Evolutionary conservation across 2,329 filamentous ascomycete species (phyloP), one percentile per base, ranked within the genome.

Genomic region (Zasmidium cellare): DNA sequence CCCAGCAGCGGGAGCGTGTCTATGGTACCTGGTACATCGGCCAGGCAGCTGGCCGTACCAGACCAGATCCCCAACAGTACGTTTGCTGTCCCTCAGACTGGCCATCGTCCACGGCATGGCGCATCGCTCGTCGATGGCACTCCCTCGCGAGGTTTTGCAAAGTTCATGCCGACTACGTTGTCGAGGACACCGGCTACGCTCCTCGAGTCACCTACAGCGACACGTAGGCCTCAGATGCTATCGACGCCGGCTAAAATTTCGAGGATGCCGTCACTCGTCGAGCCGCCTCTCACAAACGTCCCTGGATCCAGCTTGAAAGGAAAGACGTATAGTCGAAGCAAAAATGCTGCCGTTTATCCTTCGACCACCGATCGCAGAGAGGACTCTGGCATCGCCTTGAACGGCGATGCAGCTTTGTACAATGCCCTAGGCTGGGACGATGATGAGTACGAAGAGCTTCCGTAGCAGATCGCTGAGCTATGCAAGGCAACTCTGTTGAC

Each of bases 341-440:
- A 52, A 28, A 35, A 56, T 47, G 14, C 20, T 20, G 12, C 35
- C 18, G 50, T 55, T 20, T 58, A 49, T 19, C 46, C 48, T 18
- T 46, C 44, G 56, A 57, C 45, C 48, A 7, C 38, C 46, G 45
- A 50, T 11, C 38, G 44, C 25, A 44, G 44, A 19, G 55, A 61
- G 6, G 58, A 59, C 46, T 58, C 44, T 38, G 52, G 53, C 5
- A 48, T 55, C 46, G 53, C 47, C 24, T 41, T 55, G 28, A 45
- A 47, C n/a, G 46, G 52, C n/a, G 52, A 56, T 38, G 41, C 53
- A 31, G 58, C 57, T 24, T 64, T 80, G 49, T 80, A 79, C 58
- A 75, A 75, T 51, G 71, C 71, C 11, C 60, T 80, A 53, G 78
- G 78, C 23, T 80, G 78, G 78, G 73, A 79, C 65, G 76, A 79